phyloP scores from a whole-genome alignment of 495 filamentous ascomycete genomes.

The Pyrenula massariospora region DNA sequence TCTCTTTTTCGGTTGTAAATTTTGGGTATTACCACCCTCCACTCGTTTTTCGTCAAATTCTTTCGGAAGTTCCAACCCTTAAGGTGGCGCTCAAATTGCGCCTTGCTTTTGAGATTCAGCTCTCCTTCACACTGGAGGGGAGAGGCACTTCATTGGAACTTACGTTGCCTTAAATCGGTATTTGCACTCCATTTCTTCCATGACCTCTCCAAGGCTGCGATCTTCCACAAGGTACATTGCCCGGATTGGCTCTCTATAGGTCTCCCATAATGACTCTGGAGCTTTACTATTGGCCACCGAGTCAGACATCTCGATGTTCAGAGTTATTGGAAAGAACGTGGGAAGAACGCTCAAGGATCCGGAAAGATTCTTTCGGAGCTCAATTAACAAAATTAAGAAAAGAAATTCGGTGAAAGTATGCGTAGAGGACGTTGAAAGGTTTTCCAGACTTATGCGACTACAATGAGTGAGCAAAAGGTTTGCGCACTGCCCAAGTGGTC shows the following conservation, averaged over 20 bases:
- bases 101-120: conserved; percentile 8
- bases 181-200: conserved; percentile 1
- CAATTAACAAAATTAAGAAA: no score
- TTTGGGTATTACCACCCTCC: conserved; percentile 7
- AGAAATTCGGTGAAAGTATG: no score
- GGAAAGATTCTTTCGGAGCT: no score
- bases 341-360: no score
- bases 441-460: no score
- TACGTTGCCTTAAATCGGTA: conserved; percentile 7
- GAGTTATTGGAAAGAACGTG: no score
- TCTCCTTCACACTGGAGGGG: neutral
- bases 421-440: no score
- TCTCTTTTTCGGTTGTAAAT: conserved; percentile 3
- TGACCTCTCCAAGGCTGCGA: neutral
- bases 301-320: no score
- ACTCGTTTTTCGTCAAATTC: conserved; percentile 6
- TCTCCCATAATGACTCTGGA: neutral
- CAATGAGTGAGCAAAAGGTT: no score
- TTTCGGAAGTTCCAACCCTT: conserved; percentile 11
- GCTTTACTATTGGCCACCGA: no score
- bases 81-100: conserved; percentile 11
- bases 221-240: neutral
- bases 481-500: no score
- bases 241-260: neutral
- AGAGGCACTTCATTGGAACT: neutral